Percentiles rank a stretch among this genome's conserved stretches.
phyloP scores from a whole-genome alignment of 495 filamentous ascomycete species.

The Neurospora pannonica region DNA sequence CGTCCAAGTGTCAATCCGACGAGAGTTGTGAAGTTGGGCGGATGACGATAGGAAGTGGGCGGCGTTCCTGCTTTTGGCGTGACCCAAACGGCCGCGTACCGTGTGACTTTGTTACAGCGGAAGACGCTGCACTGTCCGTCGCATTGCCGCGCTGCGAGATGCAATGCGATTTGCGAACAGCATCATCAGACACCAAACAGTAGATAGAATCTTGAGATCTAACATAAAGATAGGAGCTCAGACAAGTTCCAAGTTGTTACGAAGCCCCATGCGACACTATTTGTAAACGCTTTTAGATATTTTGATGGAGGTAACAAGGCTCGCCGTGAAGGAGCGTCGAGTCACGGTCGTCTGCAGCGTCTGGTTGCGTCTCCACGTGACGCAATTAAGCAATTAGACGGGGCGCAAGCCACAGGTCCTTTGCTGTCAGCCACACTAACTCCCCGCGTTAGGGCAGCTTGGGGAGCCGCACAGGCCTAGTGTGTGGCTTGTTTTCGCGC shows the following conservation, averaged over 20 bases:
- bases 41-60: not conserved
- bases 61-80: not conserved
- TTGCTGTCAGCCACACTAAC: conserved; percentile 5
- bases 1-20: not conserved
- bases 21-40: not conserved
- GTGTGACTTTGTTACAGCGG: not conserved
- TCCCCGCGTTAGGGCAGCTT: conserved; percentile 26
- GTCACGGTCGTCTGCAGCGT: not conserved
- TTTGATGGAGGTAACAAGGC: not conserved
- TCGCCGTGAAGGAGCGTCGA: not conserved
- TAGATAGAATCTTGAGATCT: not conserved
- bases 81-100: not conserved
- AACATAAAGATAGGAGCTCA: not conserved
- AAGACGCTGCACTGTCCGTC: not conserved
- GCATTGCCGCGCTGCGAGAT: not conserved
- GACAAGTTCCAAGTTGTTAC: not conserved
- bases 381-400: not conserved
- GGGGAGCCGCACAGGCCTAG: conserved; percentile 10
- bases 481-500: conserved; percentile 15
- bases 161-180: not conserved
- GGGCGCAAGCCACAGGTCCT: not conserved
- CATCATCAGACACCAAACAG: not conserved
- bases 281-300: not conserved
- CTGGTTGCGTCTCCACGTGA: not conserved
- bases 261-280: not conserved